A percentile compares a stretch with the other conserved stretches of the same genome.
Conservation (phyloP, 495 filamentous ascomycete genomes). For the Rusavskia elegans region DNA sequence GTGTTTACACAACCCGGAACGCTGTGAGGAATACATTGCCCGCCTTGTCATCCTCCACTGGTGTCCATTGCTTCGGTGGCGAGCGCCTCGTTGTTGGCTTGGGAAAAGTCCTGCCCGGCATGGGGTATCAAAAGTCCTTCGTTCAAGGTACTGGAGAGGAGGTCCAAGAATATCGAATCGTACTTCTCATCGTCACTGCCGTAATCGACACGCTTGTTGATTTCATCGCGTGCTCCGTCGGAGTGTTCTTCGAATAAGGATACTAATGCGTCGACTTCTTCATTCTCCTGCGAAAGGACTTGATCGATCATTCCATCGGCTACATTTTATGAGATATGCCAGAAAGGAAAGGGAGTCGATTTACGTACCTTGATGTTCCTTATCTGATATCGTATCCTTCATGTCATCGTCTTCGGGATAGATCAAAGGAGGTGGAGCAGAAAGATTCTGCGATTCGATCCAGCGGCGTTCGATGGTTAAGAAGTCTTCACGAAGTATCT, state of each 20-base stretch:
- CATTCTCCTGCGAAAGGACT: conserved; percentile 36
- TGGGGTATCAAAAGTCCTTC: not conserved
- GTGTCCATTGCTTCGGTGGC: conserved; percentile 8
- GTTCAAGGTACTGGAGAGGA: conserved; percentile 1
- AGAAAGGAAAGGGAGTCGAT: too few relatives aligned
- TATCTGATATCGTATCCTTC: conserved; percentile 11
- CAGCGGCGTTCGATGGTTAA: conserved; percentile 22
- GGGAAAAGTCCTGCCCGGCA: not conserved
- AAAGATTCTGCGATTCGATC: conserved; percentile 15
- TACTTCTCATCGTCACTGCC: conserved; percentile 36
- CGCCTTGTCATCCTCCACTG: not conserved
- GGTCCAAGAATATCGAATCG: conserved; percentile 42
- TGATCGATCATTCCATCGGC: conserved; percentile 24
- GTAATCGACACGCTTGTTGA: conserved; percentile 1
- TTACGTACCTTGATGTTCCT: not conserved
- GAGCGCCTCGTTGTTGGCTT: not conserved
- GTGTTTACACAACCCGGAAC: too few relatives aligned
- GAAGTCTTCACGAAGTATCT: conserved; percentile 35
- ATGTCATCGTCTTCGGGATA: conserved; percentile 21
- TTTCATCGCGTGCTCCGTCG: not conserved
- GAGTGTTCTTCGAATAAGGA: conserved; percentile 21
- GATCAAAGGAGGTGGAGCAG: conserved; percentile 12
- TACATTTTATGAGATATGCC: not conserved
- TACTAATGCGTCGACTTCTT: conserved; percentile 42
- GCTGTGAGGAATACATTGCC: too few relatives aligned